Conservation (phyloP, 805 yeast species). For the Suhomyces tanzawaensis region DNA sequence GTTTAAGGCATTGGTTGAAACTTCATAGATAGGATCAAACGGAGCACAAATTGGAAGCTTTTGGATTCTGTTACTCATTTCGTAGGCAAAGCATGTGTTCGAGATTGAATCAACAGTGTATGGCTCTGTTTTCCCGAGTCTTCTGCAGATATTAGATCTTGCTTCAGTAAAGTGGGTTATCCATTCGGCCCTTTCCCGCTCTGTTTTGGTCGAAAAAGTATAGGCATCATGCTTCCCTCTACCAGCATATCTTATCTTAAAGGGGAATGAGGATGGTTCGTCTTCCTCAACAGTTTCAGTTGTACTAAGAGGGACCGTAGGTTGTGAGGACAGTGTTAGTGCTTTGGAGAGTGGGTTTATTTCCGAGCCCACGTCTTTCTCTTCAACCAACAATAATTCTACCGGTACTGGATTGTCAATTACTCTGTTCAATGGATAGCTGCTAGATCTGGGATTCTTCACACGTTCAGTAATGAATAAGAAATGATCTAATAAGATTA, state of each 20-base stretch:
- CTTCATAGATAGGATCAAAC: slow-evolving; percentile 48
- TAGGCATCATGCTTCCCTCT: slow-evolving; percentile 53
- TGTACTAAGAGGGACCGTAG: slow-evolving; percentile 4
- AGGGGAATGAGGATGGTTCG: slow-evolving; percentile 36
- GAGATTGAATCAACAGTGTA: slow-evolving; percentile 52
- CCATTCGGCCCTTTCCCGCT: slow-evolving; percentile 60
- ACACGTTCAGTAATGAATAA: slow-evolving; percentile 61
- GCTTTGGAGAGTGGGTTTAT: slow-evolving; percentile 1
- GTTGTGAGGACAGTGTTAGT: slow-evolving; percentile 13
- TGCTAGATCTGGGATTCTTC: slow-evolving; percentile 33
- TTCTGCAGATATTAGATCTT: slow-evolving; percentile 32
- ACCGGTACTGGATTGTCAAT: slow-evolving; percentile 61
- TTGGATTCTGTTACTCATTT: slow-evolving; percentile 46
- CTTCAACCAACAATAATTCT: slow-evolving; percentile 55
- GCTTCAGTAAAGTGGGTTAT: slow-evolving; percentile 48
- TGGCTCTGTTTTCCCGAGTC: slow-evolving; percentile 45
- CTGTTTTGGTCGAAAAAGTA: slow-evolving; percentile 48
- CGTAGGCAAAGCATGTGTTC: slow-evolving; percentile 63
- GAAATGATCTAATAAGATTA: slow-evolving; percentile 70
- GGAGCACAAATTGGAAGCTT: slow-evolving; percentile 54
- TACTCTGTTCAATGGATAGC: slow-evolving; percentile 21
- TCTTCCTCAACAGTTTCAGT: slow-evolving; percentile 16
- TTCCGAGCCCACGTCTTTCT: slow-evolving; percentile 25
- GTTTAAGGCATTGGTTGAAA: slow-evolving; percentile 20
- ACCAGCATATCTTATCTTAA: slow-evolving; percentile 56